phyloP scores from a whole-genome alignment of 495 filamentous ascomycete species.

The Penicillium lagena region DNA sequence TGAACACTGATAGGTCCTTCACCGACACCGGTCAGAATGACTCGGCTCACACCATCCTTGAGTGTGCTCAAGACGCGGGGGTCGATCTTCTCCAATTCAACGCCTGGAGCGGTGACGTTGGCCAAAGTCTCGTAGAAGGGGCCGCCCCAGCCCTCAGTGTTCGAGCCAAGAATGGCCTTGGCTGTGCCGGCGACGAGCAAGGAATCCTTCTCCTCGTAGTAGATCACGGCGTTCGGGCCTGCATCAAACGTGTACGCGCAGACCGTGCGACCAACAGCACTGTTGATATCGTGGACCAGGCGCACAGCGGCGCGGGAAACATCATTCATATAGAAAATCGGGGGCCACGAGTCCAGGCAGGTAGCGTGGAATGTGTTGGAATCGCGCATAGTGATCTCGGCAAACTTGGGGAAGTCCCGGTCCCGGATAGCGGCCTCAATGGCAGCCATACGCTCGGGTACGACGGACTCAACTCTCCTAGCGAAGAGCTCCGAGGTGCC shows the following conservation, averaged over 20 bases:
- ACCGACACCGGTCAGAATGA: conserved; percentile 88
- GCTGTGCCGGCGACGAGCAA: conserved; percentile 66
- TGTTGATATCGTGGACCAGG: conserved; percentile 84
- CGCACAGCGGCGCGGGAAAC: conserved; percentile 76
- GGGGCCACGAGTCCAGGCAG: conserved; percentile 89
- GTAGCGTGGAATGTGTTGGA: conserved; percentile 95
- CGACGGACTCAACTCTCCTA: conserved; percentile 62
- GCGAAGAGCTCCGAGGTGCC: conserved; percentile 76
- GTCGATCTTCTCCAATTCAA: conserved; percentile 48
- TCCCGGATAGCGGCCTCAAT: conserved; percentile 78
- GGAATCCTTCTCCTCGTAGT: conserved; percentile 76
- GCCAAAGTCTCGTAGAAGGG: conserved; percentile 40
- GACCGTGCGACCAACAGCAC: conserved; percentile 60
- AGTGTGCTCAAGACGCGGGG: conserved; percentile 49
- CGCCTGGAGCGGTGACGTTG: conserved; percentile 39
- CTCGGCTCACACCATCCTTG: conserved; percentile 72
- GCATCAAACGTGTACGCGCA: conserved; percentile 98
- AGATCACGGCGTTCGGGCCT: conserved; percentile 93
- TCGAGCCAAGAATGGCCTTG: conserved; percentile 39
- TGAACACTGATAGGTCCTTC: conserved; percentile 78
- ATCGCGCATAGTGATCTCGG: conserved; percentile 86
- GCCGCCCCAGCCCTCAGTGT: conserved; percentile 57
- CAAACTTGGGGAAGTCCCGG: conserved; percentile 81
- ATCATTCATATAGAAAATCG: conserved; percentile 98
- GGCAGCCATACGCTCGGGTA: conserved; percentile 75